Percentiles rank a stretch among this genome's conserved stretches.
These are phyloP conservation scores for Medicago arabica DNA, from an alignment of 306 rosid species.

Conservation along the genomic window DNA sequence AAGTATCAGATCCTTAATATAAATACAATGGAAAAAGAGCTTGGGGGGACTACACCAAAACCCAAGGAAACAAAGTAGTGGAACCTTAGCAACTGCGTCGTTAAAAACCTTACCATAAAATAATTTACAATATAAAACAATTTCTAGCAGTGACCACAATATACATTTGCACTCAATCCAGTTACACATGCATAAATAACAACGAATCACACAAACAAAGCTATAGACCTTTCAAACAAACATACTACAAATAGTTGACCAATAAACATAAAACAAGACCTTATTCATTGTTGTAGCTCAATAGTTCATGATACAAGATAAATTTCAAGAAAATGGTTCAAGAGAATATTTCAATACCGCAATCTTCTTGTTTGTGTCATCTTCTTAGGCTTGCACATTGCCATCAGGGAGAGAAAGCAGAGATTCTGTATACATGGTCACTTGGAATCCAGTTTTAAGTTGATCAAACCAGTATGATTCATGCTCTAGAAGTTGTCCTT, in stretches of 20 bases:
- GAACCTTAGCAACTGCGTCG: too few species aligned
- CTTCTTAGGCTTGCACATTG: not conserved
- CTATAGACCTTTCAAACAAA: not conserved
- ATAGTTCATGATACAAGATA: not conserved
- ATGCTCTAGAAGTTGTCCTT: slow-evolving; percentile 26
- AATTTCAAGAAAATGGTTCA: not conserved
- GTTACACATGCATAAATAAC: not conserved
- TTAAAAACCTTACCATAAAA: not conserved
- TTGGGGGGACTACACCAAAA: too few species aligned
- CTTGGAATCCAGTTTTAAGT: fast-evolving
- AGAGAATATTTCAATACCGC: not conserved
- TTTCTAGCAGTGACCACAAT: not conserved
- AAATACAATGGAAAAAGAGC: too few species aligned
- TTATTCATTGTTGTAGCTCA: not conserved
- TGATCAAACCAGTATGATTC: not conserved
- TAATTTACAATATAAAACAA: not conserved
- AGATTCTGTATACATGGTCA: slow-evolving; percentile 20
- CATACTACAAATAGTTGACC: not conserved
- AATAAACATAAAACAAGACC: not conserved
- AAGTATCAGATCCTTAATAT: too few species aligned
- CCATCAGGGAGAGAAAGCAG: slow-evolving; percentile 33
- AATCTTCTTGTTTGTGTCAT: not conserved
- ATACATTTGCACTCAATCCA: not conserved
- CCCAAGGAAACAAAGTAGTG: too few species aligned
- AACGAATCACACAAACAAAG: not conserved